Evolutionary conservation across 1,284 basidiomycete species (phyloP).

Genomic region (Apiotrichum akiyoshidainum): DNA sequence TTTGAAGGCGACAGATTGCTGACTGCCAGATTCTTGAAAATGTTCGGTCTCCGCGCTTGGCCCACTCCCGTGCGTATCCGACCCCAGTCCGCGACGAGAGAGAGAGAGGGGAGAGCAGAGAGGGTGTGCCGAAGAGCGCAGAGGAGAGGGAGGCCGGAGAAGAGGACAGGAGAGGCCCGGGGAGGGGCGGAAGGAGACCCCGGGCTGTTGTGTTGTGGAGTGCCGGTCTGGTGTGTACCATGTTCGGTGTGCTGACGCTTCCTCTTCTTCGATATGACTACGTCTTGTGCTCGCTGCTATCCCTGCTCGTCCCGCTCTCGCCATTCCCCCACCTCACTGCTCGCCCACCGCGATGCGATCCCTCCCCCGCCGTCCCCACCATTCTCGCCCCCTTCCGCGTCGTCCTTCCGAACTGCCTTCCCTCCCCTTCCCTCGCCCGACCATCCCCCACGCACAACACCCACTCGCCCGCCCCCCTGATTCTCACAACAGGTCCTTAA

Average conservation of each 20-base stretch:
- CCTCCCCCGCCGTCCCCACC: background rate
- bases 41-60: slow-evolving; percentile 50
- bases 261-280: no score
- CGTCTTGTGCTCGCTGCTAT: no score
- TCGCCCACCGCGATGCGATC: background rate
- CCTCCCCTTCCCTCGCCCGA: background rate
- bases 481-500: slow-evolving; percentile 34
- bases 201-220: no score
- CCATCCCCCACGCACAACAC: background rate
- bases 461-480: background rate
- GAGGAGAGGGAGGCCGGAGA: background rate
- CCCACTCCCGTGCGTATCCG: slow-evolving; percentile 42
- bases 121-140: background rate
- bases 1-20: background rate
- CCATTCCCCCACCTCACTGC: background rate
- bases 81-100: background rate
- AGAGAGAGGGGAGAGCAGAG: background rate
- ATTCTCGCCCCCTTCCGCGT: background rate
- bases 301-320: no score
- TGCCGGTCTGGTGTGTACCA: background rate
- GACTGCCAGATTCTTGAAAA: slow-evolving; percentile 19
- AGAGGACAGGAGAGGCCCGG: background rate
- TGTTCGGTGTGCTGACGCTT: background rate
- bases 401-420: no score
- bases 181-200: no score